A percentile compares a stretch with the other conserved stretches of the same genome.
phyloP scores from a whole-genome alignment of 768 basidiomycete genomes.

The Sutorius australiensis region DNA sequence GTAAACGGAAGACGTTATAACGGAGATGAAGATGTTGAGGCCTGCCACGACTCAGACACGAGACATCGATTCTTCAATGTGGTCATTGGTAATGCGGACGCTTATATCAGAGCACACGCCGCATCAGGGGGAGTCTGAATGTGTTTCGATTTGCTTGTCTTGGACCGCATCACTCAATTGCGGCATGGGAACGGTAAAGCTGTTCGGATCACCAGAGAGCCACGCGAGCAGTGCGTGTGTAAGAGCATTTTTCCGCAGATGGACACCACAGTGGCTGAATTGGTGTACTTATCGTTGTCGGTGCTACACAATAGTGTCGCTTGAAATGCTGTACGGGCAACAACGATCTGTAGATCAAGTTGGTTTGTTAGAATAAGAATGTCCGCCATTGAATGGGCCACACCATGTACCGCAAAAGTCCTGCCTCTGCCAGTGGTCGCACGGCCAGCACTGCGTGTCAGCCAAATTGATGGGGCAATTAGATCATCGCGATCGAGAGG shows the following conservation, averaged over 20 bases:
- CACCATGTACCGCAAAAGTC: not conserved
- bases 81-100: constrained; percentile 29
- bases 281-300: too few species aligned
- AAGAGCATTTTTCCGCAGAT: too few species aligned
- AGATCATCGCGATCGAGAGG: not conserved
- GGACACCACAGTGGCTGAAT: too few species aligned
- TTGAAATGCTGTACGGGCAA: too few species aligned
- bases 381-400: too few species aligned
- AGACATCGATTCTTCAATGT: constrained; percentile 45
- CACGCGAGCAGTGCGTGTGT: too few species aligned
- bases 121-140: constrained; percentile 25
- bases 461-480: not conserved
- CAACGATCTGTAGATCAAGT: too few species aligned
- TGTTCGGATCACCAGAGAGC: constrained; percentile 22
- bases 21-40: constrained; percentile 22
- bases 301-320: too few species aligned
- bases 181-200: constrained; percentile 14
- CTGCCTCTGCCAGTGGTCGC: not conserved
- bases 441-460: not conserved
- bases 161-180: constrained; percentile 6
- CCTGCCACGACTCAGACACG: constrained; percentile 34
- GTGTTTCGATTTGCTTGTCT: not conserved
- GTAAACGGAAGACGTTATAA: constrained; percentile 13
- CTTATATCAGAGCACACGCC: constrained; percentile 37
- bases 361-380: too few species aligned